Evolutionary conservation across 208 protist species (phyloP).

Genomic region (Angomonas deanei): DNA sequence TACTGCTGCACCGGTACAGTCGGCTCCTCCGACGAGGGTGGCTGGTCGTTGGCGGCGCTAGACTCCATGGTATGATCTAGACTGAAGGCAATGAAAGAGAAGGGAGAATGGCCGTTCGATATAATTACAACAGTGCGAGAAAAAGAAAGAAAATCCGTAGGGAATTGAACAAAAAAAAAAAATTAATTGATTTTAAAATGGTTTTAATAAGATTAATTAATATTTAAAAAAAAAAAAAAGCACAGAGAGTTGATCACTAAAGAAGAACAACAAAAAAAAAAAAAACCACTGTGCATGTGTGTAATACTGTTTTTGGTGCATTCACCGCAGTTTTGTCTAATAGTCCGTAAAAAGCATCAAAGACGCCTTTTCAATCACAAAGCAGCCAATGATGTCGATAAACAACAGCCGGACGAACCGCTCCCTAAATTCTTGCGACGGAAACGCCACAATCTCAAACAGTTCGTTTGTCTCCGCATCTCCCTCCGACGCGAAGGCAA

Average conservation of each 20-base stretch:
- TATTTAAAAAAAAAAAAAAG: background rate
- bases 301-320: background rate
- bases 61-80: too few relatives aligned
- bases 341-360: conserved; percentile 74
- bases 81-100: too few relatives aligned
- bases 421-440: conserved; percentile 62
- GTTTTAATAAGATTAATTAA: too few relatives aligned
- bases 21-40: too few relatives aligned
- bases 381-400: conserved; percentile 66
- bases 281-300: background rate
- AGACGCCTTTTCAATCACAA: conserved; percentile 66
- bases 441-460: conserved; percentile 89
- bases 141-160: background rate
- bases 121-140: too few relatives aligned
- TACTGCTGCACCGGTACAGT: conserved; percentile 59
- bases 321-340: too few relatives aligned
- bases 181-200: background rate
- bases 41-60: too few relatives aligned
- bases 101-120: too few relatives aligned
- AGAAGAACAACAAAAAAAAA: conserved; percentile 5
- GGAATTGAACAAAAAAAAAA: background rate
- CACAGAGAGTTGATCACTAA: background rate
- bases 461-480: conserved; percentile 74
- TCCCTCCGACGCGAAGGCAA: conserved; percentile 72
- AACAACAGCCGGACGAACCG: conserved; percentile 71